A percentile compares a stretch with the other conserved stretches of the same genome.
phyloP scores from a whole-genome alignment of 2,329 filamentous ascomycete genomes.

The Emmonsiellopsis sp. region DNA sequence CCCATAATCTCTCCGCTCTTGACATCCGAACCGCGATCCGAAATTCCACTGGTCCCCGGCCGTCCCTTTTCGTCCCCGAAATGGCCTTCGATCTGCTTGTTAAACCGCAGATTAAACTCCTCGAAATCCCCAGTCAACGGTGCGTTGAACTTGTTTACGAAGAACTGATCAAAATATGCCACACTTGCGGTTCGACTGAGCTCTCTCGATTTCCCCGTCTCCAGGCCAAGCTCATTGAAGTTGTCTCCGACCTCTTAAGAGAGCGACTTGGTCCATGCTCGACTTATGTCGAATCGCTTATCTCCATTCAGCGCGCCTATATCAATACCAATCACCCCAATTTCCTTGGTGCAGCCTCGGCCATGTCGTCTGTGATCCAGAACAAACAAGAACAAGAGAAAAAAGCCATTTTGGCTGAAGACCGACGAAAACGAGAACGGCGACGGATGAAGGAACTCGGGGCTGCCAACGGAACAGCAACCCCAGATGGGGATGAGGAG shows the following conservation, averaged over 20 bases:
- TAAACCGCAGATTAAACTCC: conserved; percentile 94
- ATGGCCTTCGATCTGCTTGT: conserved; percentile 95
- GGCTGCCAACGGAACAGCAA: conserved; percentile 61
- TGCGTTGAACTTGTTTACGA: conserved; percentile 98
- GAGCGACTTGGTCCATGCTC: conserved; percentile 87
- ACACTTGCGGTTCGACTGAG: conserved; percentile 94
- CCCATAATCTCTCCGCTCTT: conserved; percentile 82
- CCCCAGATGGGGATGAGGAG: conserved; percentile 55
- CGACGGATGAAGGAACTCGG: conserved; percentile 74
- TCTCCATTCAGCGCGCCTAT: conserved; percentile 93
- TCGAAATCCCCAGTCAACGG: conserved; percentile 88
- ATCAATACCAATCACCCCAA: conserved; percentile 99
- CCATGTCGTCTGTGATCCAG: conserved; percentile 93
- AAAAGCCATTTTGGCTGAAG: conserved; percentile 67
- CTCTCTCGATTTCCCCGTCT: conserved; percentile 83
- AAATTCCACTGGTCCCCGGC: conserved; percentile 91
- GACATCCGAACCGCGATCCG: conserved; percentile 96
- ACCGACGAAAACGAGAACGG: conserved; percentile 76
- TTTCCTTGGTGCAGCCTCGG: conserved; percentile 90
- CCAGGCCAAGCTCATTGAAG: conserved; percentile 94
- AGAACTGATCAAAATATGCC: conserved; percentile 98
- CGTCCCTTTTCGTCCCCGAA: conserved; percentile 93
- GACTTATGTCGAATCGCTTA: conserved; percentile 87
- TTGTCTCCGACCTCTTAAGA: conserved; percentile 88
- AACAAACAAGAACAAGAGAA: conserved; percentile 92